These are phyloP conservation scores for Tetrahymena elliotti DNA, from an alignment of 73 alveolate species.

Conservation along the genomic window DNA sequence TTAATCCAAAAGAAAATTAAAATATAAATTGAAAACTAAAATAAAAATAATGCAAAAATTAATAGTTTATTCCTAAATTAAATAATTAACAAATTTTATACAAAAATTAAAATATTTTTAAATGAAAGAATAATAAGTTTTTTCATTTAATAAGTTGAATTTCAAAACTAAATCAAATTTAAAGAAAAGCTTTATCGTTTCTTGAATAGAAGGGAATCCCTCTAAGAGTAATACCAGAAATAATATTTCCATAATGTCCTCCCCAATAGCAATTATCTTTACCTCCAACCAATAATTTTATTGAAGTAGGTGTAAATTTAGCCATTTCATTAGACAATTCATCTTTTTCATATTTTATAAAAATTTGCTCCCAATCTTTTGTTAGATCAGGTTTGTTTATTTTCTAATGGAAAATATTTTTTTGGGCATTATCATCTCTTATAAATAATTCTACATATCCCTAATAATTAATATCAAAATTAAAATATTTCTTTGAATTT, in stretches of 20 bases:
- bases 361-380: neutral
- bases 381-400: neutral
- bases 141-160: too few species aligned
- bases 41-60: too few species aligned
- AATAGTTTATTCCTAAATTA: too few species aligned
- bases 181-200: neutral
- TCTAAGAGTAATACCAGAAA: neutral
- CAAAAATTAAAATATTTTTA: too few species aligned
- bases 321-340: neutral
- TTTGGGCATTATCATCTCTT: neutral
- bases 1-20: too few species aligned
- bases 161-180: neutral
- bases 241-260: neutral
- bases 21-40: too few species aligned
- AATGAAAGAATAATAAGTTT: too few species aligned
- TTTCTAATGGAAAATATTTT: neutral
- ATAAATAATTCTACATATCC: neutral
- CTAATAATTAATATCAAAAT: neutral
- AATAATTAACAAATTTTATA: too few species aligned
- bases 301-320: neutral
- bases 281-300: neutral
- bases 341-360: neutral
- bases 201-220: neutral
- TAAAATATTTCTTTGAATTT: neutral
- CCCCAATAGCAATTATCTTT: neutral